Evolutionary conservation across 2,329 filamentous ascomycete species (phyloP), one percentile per base, ranked within the genome.

Genomic region (Clonostachys sp.): DNA sequence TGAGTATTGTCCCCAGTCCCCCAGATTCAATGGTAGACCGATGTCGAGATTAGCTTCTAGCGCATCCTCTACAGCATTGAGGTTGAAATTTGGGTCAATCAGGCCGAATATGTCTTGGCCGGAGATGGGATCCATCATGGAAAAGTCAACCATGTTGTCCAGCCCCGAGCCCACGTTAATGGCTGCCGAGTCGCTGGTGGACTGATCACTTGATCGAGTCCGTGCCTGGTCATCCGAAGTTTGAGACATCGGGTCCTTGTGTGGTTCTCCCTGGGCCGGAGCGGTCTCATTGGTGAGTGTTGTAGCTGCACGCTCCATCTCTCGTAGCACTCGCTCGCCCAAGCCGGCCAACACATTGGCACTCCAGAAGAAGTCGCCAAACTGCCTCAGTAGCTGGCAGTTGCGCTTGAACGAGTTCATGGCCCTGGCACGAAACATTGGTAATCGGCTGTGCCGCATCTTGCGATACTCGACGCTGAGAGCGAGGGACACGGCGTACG

Each of bases 381-480:
- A 72, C 13, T 70, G 65, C 18, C 73, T 69, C 5, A 85, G 63
- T 34, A 80, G 66, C 3, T 73, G 67, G 12, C 78, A 80, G 39
- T 80, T 77, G 41, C 70, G 71, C 45, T 72, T 70, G 55, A 85
- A 84, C 1, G 75, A 67, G 13, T 67, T 68, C 52, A 77, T 74
- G 6, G 78, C 75, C n/a, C 81, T 66, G 0, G 70, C 69, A 5
- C 80, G 73, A 50, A 81, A 83, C 70, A 82, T 77, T 2, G 80
- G 74, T 0, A 83, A 64, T 12, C 74, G 73, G 48, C 78, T 81
- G 53, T 83, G 77, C 2, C 81, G 72, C 79, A 84, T 81, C 56
- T 84, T 83, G 41, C 79, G 74, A 52, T 84, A 85, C 12, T 78
- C 76, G 2, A 84, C 78, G 42, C 78, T 82, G 2, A 86, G 68